Evolutionary conservation across 2,329 filamentous ascomycete species (phyloP).

Genomic region (Diaporthe citrichinensis): DNA sequence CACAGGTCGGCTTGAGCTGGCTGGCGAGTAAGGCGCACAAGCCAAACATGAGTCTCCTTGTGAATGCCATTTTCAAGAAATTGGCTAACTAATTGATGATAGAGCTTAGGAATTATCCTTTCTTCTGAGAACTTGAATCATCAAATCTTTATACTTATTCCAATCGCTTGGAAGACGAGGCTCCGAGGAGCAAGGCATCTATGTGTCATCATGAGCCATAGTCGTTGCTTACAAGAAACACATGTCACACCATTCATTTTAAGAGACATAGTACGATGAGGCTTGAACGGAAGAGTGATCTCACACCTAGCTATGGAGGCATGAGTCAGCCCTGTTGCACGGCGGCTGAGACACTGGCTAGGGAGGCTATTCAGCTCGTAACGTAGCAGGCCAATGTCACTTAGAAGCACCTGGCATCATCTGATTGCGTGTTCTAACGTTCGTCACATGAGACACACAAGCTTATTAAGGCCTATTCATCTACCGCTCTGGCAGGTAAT

Average conservation of each 20-base stretch:
- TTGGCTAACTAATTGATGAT: background rate
- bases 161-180: background rate
- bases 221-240: background rate
- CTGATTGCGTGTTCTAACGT: background rate
- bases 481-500: background rate
- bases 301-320: background rate
- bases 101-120: background rate
- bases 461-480: background rate
- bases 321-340: conserved; percentile 5
- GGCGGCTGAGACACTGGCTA: background rate
- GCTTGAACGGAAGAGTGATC: background rate
- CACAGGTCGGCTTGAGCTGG: background rate
- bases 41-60: background rate
- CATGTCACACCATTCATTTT: background rate
- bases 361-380: background rate
- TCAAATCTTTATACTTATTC: background rate
- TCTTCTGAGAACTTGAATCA: background rate
- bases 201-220: conserved; percentile 1
- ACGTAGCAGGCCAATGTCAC: background rate
- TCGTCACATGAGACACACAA: background rate
- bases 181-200: background rate
- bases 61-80: background rate
- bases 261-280: background rate
- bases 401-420: background rate
- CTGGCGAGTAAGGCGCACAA: background rate